Conservation (phyloP, 148 eudicot species). For the Rhododendron mucronatum region DNA sequence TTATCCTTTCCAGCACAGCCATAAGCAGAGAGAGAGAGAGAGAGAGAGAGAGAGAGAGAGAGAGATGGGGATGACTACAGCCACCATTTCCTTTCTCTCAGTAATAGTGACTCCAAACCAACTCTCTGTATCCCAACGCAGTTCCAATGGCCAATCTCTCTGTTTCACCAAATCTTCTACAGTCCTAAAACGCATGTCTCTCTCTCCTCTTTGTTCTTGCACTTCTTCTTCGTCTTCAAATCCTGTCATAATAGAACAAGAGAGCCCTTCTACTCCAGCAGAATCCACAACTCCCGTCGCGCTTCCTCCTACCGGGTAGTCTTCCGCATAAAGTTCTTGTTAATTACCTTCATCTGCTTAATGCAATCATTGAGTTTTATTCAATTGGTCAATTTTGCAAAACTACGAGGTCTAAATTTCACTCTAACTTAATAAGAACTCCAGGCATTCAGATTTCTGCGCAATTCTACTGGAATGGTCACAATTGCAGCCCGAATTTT, state of each 20-base stretch:
- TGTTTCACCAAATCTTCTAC: background rate
- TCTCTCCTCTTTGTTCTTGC: background rate
- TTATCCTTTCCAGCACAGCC: background rate
- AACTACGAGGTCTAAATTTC: background rate
- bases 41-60: background rate
- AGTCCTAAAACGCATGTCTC: background rate
- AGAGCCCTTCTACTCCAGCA: constrained; percentile 13
- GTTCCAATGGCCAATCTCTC: constrained; percentile 1
- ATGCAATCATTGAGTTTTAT: background rate
- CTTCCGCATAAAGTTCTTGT: too few relatives aligned
- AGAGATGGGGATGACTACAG: background rate
- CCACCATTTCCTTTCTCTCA: constrained; percentile 1
- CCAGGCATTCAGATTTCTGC: too few relatives aligned
- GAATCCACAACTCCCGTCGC: constrained; percentile 10
- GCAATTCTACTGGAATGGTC: too few relatives aligned
- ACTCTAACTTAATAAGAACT: background rate
- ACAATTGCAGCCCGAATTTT: too few relatives aligned
- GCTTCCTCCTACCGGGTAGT: constrained; percentile 36
- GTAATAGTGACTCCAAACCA: background rate
- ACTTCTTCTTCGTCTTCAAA: constrained; percentile 27
- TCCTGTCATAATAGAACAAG: constrained; percentile 25
- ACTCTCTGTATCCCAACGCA: background rate
- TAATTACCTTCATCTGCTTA: background rate
- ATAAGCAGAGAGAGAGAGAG: background rate
- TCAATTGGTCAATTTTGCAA: background rate